A percentile compares a stretch with the other conserved stretches of the same genome.
These are phyloP conservation scores for Aciculosporium take DNA, from an alignment of 2,329 filamentous ascomycete genomes.

Conservation along the genomic window DNA sequence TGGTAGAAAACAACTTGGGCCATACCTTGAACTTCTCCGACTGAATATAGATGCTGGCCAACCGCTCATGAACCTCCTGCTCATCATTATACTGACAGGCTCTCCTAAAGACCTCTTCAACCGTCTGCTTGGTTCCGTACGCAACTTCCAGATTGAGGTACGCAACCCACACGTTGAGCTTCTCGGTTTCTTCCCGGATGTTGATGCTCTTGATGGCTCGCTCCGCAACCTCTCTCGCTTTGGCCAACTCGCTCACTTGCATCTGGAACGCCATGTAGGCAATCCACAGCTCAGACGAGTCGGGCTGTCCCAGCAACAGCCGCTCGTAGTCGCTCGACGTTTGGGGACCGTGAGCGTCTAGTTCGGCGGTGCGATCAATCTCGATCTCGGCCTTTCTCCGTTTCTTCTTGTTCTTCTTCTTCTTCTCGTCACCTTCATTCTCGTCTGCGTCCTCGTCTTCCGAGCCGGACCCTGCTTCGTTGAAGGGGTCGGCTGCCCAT, in stretches of 20 bases:
- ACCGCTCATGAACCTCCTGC: conserved; percentile 74
- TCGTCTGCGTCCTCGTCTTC: conserved; percentile 20
- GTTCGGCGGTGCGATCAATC: conserved; percentile 79
- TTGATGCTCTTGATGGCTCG: conserved; percentile 84
- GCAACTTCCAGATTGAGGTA: conserved; percentile 87
- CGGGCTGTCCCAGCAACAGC: conserved; percentile 77
- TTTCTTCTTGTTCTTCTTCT: conserved; percentile 46
- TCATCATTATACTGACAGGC: conserved; percentile 90
- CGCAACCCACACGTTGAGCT: conserved; percentile 90
- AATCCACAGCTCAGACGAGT: conserved; percentile 89
- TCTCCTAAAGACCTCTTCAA: conserved; percentile 78
- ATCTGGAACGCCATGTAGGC: conserved; percentile 99
- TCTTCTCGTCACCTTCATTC: conserved; percentile 13
- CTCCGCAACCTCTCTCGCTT: conserved; percentile 79
- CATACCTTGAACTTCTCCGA: conserved; percentile 72
- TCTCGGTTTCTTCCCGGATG: conserved; percentile 80
- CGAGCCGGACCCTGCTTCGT: conserved; percentile 40
- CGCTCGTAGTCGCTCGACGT: conserved; percentile 88
- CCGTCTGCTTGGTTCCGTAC: conserved; percentile 68
- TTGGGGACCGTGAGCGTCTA: conserved; percentile 78
- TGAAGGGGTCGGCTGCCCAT: conserved; percentile 63
- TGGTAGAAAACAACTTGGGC: too few relatives aligned
- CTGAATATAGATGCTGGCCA: conserved; percentile 91
- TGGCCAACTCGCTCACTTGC: conserved; percentile 75
- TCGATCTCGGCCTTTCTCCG: conserved; percentile 63